Evolutionary conservation across 768 basidiomycete genomes (phyloP).

Genomic region (Cystobasidium onofrii): DNA sequence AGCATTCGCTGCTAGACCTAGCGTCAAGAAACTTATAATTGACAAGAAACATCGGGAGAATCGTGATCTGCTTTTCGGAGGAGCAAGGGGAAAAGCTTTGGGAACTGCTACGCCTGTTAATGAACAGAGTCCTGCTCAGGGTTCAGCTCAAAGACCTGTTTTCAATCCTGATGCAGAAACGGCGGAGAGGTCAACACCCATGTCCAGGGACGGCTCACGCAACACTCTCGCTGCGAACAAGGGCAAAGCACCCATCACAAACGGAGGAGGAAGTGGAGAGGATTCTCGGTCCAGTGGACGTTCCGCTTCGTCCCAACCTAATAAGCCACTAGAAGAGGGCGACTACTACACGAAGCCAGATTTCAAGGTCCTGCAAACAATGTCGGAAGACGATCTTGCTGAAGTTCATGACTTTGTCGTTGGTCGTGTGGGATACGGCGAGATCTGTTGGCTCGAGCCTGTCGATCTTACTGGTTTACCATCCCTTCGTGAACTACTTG

Average conservation of each 20-base stretch:
- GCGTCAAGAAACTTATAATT: slow-evolving; percentile 43
- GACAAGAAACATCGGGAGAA: slow-evolving; percentile 33
- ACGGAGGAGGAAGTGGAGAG: neutral
- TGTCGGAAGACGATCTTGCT: slow-evolving; percentile 64
- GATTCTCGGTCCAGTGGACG: neutral
- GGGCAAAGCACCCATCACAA: neutral
- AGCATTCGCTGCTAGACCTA: slow-evolving; percentile 39
- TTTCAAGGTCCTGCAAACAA: slow-evolving; percentile 60
- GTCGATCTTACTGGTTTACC: slow-evolving; percentile 74
- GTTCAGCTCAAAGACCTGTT: neutral
- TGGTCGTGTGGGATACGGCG: slow-evolving; percentile 66
- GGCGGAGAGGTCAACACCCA: neutral
- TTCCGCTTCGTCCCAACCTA: neutral
- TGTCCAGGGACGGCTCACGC: slow-evolving; percentile 6
- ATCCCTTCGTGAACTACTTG: slow-evolving; percentile 70
- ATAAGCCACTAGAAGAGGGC: slow-evolving; percentile 35
- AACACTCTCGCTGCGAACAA: neutral
- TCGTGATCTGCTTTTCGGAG: neutral
- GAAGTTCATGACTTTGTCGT: slow-evolving; percentile 58
- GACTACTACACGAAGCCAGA: slow-evolving; percentile 83
- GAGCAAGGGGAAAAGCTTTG: neutral
- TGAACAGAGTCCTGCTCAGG: neutral
- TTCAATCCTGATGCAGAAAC: slow-evolving; percentile 6
- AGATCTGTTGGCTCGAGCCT: slow-evolving; percentile 69
- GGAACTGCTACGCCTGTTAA: slow-evolving; percentile 22